Base-by-base conservation (phyloP, 805 yeast species). In the Lachancea mirantina region DNA sequence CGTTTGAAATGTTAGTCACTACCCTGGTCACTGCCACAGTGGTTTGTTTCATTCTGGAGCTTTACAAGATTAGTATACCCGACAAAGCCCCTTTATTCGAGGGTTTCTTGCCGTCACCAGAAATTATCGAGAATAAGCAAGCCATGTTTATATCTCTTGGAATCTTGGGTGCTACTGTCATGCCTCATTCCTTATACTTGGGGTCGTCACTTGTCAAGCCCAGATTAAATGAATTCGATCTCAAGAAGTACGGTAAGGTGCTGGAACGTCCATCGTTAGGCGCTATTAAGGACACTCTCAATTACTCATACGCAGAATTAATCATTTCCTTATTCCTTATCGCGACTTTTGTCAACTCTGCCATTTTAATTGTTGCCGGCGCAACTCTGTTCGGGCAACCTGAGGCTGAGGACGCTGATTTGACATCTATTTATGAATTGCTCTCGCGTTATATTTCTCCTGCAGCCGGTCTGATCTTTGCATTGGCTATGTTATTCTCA, bases 201-300 rank as follows among this genome's bases (percentile, higher is more conserved):
- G 95, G 95, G 1, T 80, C 92, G 0, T 89, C 92, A 5, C 63
- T 87, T 30, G 96, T 85, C 5, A 94, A 85, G 54, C 83, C 95
- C 15, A 70, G 96, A 42, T 63, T 87, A 26, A 68, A 70, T 44
- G 94, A 84, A 18, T 85, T 65, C 46, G 96, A 87, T 54, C 45
- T 68, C 3, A 66, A 70, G 37, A 64, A 73, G 41, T 77, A 78
- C 19, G 66, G 63, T 18, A 55, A 59, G 21, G 58, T 62, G 6
- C 43, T 56, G 23, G 78, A 76, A 54, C 68, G 73, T 36, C 96
- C 96, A 9, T 78, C 94, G 2, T 61, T 83, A 25, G 76, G 75
- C 36, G 95, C 96, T 2, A 79, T 87, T 40, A 68, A 76, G 40
- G 83, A 81, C 51, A 75, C 89, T 28, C 74, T 87, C 76, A 70